These are phyloP conservation scores for Suillus bovinus DNA, from an alignment of 768 basidiomycete genomes.

Conservation along the genomic window DNA sequence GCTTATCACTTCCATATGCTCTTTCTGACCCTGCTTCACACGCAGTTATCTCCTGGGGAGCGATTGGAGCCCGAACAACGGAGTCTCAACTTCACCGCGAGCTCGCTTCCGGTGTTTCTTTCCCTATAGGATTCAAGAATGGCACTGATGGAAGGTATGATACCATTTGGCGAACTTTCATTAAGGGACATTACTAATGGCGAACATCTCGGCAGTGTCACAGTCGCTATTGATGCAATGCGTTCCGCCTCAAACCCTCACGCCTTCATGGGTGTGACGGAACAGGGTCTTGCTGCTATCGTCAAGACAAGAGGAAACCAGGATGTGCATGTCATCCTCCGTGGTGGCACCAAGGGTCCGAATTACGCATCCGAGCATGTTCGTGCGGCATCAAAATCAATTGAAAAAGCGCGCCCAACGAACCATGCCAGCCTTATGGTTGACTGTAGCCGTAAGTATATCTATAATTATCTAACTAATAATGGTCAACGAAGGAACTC, in stretches of 20 bases:
- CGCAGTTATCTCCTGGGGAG: conserved; percentile 84
- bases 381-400: conserved; percentile 55
- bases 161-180: not conserved
- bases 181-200: conserved; percentile 10
- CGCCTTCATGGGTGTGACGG: conserved; percentile 93
- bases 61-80: conserved; percentile 96
- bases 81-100: conserved; percentile 98
- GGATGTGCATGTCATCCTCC: conserved; percentile 94
- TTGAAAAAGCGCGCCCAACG: conserved; percentile 60
- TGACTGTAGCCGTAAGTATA: conserved; percentile 73
- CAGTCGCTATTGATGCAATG: conserved; percentile 97
- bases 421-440: conserved; percentile 77
- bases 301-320: conserved; percentile 85
- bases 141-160: conserved; percentile 88
- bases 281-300: conserved; percentile 89
- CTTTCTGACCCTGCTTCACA: not conserved
- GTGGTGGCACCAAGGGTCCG: conserved; percentile 89
- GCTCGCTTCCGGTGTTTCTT: conserved; percentile 92
- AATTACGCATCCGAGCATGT: conserved; percentile 83
- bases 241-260: conserved; percentile 88
- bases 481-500: not conserved
- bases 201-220: conserved; percentile 47
- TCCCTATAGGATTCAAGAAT: conserved; percentile 99
- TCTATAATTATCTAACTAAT: too few relatives aligned
- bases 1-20: not conserved